Percentiles rank a stretch among this genome's conserved stretches.
Conservation (phyloP, 768 basidiomycete genomes). For the Pulveroboletus frians region DNA sequence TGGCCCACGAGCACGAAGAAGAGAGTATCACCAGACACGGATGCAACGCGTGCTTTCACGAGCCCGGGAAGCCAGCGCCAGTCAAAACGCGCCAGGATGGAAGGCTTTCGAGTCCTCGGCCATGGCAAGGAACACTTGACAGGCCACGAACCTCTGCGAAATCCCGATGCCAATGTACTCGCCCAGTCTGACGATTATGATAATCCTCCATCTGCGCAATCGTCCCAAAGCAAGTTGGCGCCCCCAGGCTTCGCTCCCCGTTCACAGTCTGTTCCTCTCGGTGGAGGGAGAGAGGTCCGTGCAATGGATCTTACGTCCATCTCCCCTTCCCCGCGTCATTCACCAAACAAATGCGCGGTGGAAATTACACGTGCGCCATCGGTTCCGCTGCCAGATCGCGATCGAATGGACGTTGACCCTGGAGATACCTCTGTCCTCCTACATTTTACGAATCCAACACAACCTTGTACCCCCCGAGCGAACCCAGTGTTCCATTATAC, state of each 20-base stretch:
- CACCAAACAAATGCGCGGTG: constrained; percentile 16
- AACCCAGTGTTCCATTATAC: constrained; percentile 14
- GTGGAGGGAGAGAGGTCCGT: constrained; percentile 7
- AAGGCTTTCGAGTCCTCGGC: constrained; percentile 11
- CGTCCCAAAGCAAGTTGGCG: constrained; percentile 12
- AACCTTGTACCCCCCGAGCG: constrained; percentile 2
- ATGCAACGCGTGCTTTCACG: constrained; percentile 6
- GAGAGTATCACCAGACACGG: constrained; percentile 26
- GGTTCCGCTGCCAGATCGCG: constrained; percentile 14
- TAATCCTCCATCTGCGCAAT: constrained; percentile 22
- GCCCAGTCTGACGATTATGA: background rate
- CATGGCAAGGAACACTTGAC: constrained; percentile 12
- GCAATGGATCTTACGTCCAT: constrained; percentile 21
- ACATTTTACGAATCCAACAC: constrained; percentile 20
- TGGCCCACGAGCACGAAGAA: constrained; percentile 22
- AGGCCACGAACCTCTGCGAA: constrained; percentile 19
- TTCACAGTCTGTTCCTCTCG: constrained; percentile 29
- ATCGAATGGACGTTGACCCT: constrained; percentile 25
- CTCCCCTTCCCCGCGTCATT: constrained; percentile 25
- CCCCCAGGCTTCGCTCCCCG: constrained; percentile 16
- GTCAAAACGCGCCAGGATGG: constrained; percentile 27
- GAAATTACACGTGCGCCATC: constrained; percentile 27
- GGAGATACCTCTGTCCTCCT: constrained; percentile 12
- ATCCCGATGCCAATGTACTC: constrained; percentile 10
- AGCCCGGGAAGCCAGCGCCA: constrained; percentile 14